phyloP scores from a whole-genome alignment of 2,329 filamentous ascomycete species.

The Paraphaeosphaeria sporulosa region DNA sequence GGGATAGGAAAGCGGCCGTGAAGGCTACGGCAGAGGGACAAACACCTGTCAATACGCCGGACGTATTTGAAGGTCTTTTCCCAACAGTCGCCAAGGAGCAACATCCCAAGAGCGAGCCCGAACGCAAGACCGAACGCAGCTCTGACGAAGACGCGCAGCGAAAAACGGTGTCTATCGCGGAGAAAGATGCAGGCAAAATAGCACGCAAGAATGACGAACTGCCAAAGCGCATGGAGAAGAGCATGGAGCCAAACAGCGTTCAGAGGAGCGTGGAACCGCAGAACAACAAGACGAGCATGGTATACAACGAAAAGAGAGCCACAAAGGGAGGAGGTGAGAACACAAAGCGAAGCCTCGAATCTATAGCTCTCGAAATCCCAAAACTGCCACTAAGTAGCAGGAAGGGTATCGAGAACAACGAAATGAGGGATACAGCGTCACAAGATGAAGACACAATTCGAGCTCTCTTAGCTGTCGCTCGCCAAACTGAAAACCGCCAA shows the following conservation, averaged over 20 bases:
- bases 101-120: not conserved
- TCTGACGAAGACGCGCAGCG: not conserved
- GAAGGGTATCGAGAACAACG: not conserved
- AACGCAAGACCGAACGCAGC: not conserved
- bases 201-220: not conserved
- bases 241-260: too few relatives aligned
- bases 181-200: not conserved
- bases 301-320: too few relatives aligned
- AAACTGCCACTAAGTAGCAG: not conserved
- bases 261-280: too few relatives aligned
- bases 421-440: not conserved
- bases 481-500: not conserved
- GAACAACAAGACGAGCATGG: too few relatives aligned
- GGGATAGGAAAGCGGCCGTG: not conserved
- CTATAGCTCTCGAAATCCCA: too few relatives aligned
- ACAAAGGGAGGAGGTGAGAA: not conserved
- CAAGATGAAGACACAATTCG: not conserved
- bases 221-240: not conserved
- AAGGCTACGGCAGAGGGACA: not conserved
- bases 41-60: not conserved
- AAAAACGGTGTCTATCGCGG: not conserved
- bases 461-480: not conserved
- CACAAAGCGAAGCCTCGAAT: not conserved
- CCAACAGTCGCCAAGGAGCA: not conserved
- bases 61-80: not conserved